Evolutionary conservation across 179 eudicot genomes (phyloP).

Genomic region (Silene vulgaris): DNA sequence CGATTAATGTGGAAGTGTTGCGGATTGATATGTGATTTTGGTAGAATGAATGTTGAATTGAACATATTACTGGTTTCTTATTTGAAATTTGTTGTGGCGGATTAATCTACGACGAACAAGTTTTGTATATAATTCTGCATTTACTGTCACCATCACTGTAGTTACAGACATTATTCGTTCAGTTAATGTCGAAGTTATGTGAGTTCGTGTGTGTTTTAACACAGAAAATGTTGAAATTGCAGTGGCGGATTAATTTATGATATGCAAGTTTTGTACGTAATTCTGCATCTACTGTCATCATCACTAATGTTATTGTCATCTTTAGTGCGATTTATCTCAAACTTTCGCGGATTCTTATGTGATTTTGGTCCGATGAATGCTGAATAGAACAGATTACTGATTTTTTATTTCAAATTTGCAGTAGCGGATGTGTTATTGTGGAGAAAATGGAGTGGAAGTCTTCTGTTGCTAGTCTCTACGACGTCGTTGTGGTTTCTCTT

Average conservation of each 20-base stretch:
- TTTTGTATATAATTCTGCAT: no score
- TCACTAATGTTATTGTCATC: slow-evolving; percentile 7
- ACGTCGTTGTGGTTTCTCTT: slow-evolving; percentile 67
- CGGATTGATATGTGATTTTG: not conserved
- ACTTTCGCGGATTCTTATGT: not conserved
- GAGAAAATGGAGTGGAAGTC: slow-evolving; percentile 50
- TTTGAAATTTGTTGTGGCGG: not conserved
- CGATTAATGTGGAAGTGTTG: not conserved
- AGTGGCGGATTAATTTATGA: not conserved
- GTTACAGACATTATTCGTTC: not conserved
- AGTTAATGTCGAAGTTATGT: not conserved
- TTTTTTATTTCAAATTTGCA: slow-evolving; percentile 25
- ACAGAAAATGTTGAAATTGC: not conserved
- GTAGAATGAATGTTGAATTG: not conserved
- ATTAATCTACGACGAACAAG: not conserved
- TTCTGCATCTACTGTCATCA: not conserved
- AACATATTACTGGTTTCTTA: not conserved
- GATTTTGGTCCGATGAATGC: not conserved
- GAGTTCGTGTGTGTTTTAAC: not conserved
- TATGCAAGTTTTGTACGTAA: not conserved
- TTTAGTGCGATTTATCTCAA: not conserved
- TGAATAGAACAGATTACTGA: not conserved
- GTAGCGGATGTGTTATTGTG: slow-evolving; percentile 85
- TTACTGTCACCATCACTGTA: not conserved
- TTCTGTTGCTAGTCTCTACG: slow-evolving; percentile 43